Base-by-base conservation (phyloP, 2,329 filamentous ascomycete species). In the Tolypocladium tundrense region DNA sequence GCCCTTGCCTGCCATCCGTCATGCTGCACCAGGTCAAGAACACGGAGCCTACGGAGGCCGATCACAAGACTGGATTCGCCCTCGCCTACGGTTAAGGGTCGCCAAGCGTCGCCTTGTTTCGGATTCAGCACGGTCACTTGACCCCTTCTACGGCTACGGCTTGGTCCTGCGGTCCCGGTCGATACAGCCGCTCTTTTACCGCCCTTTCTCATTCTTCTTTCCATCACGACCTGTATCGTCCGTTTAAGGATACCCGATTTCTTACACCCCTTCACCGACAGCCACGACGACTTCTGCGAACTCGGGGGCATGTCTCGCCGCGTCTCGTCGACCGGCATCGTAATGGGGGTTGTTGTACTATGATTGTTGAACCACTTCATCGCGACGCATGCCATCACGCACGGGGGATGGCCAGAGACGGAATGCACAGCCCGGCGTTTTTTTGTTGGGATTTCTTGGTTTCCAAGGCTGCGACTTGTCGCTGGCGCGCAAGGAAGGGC, bases 1-100 rank as follows among this genome's bases (percentile, higher is more conserved):
- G 82, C 37, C 73, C 80, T 10, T 86, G 83, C 65, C 69, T 86
- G 48, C 83, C 83, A 7, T 76, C 81, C 1, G 78, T 86, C 63
- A 72, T 86, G 62, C 69, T 86, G 51, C 82, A 85, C 60, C 82
- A 82, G 3, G 75, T 86, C 68, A 85, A 85, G 69, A 77, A 85
- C 62, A 77, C 83, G 1, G 73, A 75, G 60, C 75, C 77, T 41
- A 84, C 80, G 3, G 70, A 73, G 58, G 71, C 73, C 19, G 78
- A 76, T 48, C 69, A 75, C 60, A 63, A 67, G 62, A 70, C 72
- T 4, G 67, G 66, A 14, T 76, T 75, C 51, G 68, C 73, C 24
- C 66, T 76, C 27, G 64, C 67, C 27, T 73, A 71, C 57, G 74
- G 74, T 51, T 76, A 64, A 74, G 48, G 19, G 19, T 6, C 41